Conservation (phyloP, 225 moss, liverwort and hornwort species). For the Lunularia cruciata region DNA sequence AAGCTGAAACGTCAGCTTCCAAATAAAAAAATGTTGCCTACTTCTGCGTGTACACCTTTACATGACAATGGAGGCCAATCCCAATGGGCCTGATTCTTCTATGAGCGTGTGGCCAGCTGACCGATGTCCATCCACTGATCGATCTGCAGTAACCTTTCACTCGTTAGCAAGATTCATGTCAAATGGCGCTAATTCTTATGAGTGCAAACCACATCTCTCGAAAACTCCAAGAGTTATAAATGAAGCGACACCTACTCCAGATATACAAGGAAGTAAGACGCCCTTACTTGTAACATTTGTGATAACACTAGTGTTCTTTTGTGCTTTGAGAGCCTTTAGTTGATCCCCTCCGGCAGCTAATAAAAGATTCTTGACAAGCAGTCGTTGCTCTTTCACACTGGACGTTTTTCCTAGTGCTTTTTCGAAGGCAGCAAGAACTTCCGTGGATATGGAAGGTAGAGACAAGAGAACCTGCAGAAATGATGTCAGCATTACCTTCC, state of each 20-base stretch:
- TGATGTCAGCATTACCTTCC: background rate
- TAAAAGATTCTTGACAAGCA: slow-evolving; percentile 74
- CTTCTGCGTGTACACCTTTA: slow-evolving; percentile 6
- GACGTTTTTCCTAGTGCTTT: slow-evolving; percentile 74
- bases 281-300: slow-evolving; percentile 80
- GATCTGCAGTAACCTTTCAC: slow-evolving; percentile 21
- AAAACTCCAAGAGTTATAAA: background rate
- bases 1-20: background rate
- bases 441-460: slow-evolving; percentile 74
- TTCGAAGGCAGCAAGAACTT: slow-evolving; percentile 65
- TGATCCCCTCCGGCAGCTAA: slow-evolving; percentile 94
- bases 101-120: slow-evolving; percentile 8
- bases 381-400: slow-evolving; percentile 92
- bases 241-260: background rate
- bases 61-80: slow-evolving; percentile 33
- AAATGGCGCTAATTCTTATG: background rate
- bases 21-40: background rate
- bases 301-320: slow-evolving; percentile 73
- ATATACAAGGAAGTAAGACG: background rate
- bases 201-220: too few relatives aligned
- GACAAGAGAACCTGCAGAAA: slow-evolving; percentile 69
- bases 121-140: slow-evolving; percentile 41
- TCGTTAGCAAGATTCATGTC: background rate
- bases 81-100: slow-evolving; percentile 25
- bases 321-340: slow-evolving; percentile 82